Percentiles rank a stretch among this genome's conserved stretches.
These are phyloP conservation scores for Neopestalotiopsis sp. DNA, from an alignment of 2,329 filamentous ascomycete species.

Conservation along the genomic window DNA sequence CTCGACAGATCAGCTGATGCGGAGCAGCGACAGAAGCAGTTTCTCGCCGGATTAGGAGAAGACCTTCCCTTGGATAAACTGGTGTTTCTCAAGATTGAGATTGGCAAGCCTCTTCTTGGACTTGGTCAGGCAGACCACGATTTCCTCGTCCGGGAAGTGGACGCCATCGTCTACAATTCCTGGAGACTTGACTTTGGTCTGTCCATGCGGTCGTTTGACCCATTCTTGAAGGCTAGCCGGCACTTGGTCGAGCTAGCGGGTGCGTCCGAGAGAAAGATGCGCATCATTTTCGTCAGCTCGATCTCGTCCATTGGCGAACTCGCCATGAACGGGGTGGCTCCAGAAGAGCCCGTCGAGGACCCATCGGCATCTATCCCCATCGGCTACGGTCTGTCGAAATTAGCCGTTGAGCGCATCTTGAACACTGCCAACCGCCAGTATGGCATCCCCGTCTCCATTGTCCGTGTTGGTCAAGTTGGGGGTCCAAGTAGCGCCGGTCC, in stretches of 20 bases:
- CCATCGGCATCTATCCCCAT: conserved; percentile 19
- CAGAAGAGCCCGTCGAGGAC: conserved; percentile 18
- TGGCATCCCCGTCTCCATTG: conserved; percentile 24
- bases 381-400: conserved; percentile 31
- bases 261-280: neutral
- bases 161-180: conserved; percentile 25
- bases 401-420: conserved; percentile 26
- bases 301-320: conserved; percentile 11
- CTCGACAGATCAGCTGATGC: neutral
- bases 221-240: conserved; percentile 17
- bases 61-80: conserved; percentile 15
- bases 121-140: conserved; percentile 13
- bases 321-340: neutral
- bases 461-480: conserved; percentile 27
- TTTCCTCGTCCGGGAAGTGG: conserved; percentile 13
- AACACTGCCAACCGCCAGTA: conserved; percentile 9
- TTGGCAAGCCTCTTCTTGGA: conserved; percentile 19
- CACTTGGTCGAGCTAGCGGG: conserved; percentile 20
- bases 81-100: conserved; percentile 12
- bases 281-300: conserved; percentile 30
- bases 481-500: conserved; percentile 15
- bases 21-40: neutral
- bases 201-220: conserved; percentile 21
- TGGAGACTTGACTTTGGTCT: conserved; percentile 28
- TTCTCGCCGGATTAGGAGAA: neutral